Base-by-base conservation (phyloP, 495 filamentous ascomycete genomes). In the Aspergillus affinis region DNA sequence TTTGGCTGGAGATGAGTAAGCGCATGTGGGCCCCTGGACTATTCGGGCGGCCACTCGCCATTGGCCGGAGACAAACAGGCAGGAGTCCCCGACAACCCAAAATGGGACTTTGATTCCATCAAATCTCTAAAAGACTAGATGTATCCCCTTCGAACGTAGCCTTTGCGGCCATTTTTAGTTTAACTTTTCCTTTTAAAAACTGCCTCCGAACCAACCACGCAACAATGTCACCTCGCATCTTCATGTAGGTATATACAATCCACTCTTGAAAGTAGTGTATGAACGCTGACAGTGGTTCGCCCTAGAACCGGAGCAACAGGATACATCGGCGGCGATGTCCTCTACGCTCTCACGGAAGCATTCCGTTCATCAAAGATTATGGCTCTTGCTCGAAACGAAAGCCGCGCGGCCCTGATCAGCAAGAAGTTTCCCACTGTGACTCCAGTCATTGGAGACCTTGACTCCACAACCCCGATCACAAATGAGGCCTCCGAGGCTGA, bases 301-400 rank as follows among this genome's bases (percentile, higher is more conserved):
- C 13, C 30, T 45, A 80, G 78, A 32, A 78, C 73, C n/a, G 82
- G 84, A 51, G 75, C 69, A 7, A 85, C 75, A 61, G 86, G 86
- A 53, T 90, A 87, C 67, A 86, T 89, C 60, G 86, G 85, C 20
- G 86, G 88, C 18, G 85, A 89, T 61, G 76, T 75, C 29, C 74
- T 88, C 30, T 78, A 81, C 55, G 72, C 69, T 15, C 68, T 89
- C n/a, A 63, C 71, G 20, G 67, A 78, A 9, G 71, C 81, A 13
- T 80, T 87, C 61, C 82, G 82, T 0, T 80, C 87, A 9, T 83
- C 79, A 55, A 77, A 84, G 32, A 81, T 84, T 65, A 82, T 82
- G 6, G 72, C 80, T 21, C 72, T 90, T 17, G 85, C 87, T 26
- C 82, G 88, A n/a, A 82, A 82, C 59, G 73, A 78, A 48, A 76